phyloP scores from a whole-genome alignment of 2,329 filamentous ascomycete genomes.

The Apiospora sp. region DNA sequence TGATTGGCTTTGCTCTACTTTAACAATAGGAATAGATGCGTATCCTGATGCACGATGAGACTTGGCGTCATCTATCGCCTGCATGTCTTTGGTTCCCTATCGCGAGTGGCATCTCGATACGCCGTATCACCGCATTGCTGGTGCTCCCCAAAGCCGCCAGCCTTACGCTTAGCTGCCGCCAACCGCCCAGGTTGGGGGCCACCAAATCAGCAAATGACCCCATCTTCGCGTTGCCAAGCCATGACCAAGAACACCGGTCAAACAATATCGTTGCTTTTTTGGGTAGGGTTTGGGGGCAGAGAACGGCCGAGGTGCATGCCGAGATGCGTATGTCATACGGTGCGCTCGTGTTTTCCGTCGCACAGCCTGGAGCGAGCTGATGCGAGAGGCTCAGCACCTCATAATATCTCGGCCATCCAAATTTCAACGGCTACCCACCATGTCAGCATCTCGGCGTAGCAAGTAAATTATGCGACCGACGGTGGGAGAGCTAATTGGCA shows the following conservation, averaged over 20 bases:
- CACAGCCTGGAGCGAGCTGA: not conserved
- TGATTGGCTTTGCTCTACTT: not conserved
- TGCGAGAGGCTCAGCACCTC: not conserved
- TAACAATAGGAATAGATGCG: not conserved
- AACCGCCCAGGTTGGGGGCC: not conserved
- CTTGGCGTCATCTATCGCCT: slow-evolving; percentile 7
- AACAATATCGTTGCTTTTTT: not conserved
- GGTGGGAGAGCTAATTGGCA: not conserved
- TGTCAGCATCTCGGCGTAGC: not conserved
- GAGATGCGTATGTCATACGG: not conserved
- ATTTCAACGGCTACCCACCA: not conserved
- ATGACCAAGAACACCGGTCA: not conserved
- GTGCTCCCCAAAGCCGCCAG: too few relatives aligned
- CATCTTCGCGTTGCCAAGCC: not conserved
- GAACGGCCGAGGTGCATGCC: not conserved
- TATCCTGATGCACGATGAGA: not conserved
- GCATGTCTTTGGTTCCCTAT: not conserved
- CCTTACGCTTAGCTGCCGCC: not conserved
- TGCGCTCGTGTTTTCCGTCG: not conserved
- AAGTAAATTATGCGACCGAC: not conserved
- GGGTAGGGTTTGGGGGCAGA: not conserved
- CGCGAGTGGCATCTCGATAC: not conserved
- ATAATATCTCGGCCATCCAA: not conserved
- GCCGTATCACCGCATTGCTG: not conserved
- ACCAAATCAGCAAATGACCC: not conserved